Base-by-base conservation (phyloP, 305 asterid species). In the Rubia peregrina region DNA sequence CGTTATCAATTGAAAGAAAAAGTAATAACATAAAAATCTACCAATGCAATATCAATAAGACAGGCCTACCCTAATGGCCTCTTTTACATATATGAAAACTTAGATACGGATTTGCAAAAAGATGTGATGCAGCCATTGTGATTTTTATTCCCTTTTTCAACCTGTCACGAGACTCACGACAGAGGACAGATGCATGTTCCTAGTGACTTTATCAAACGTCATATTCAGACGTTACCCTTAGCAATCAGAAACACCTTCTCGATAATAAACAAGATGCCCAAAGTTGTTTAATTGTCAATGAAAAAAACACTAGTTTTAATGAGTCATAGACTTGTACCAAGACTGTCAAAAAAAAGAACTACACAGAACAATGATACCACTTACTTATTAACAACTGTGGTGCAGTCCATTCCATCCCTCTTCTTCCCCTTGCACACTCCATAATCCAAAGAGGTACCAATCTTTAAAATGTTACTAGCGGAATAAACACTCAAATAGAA, bases 391-490 rank as follows among this genome's bases (percentile, higher is more conserved):
- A 90, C 76, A 70, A 75, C 87, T 64, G 80, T 61, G 3, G 89
- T 84, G 87, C 97, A 93, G 61, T 85, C 77, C 74, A 76, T 65
- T 69, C 95, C 96, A 73, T 86, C 91, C 66, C 79, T 84, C 81
- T 83, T 92, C 79, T 87, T 90, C 33, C 87, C 95, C 85, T 80
- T 89, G 78, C 98, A 90, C 77, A 82, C 75, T 64, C 91, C 95
- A 81, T 85, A 84, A 83, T 93, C 98, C 57, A 80, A 80, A 62
- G 96, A 85, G 21, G 86, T 82, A n/a, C 97, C 98, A 41, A 90
- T 81, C 82, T 86, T 93, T 71, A 90, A 73, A 61, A 92, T 84
- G 79, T 90, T 92, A 77, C 82, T 78, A 72, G 89, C 83, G 40
- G 91, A 82, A 84, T 64, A 91, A 49, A 93, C 71, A 69, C 96